Base-by-base conservation (phyloP, 768 basidiomycete species). In the Fibroporia radiculosa region DNA sequence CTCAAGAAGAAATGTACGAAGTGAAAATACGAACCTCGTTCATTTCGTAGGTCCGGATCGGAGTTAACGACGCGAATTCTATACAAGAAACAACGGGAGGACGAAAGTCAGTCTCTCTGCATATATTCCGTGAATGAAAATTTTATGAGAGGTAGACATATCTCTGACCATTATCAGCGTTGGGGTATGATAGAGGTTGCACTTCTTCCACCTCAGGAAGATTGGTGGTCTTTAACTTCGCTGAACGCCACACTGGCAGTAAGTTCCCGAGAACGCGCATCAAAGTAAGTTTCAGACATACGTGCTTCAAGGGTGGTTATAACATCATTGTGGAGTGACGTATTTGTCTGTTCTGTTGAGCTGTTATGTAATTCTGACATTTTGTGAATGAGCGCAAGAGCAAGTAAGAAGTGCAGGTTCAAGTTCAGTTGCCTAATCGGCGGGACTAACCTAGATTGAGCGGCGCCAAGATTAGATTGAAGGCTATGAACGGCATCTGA, bases 121-220 rank as follows among this genome's bases (percentile, higher is more conserved):
- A 31, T 14, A 16, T 24, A 23, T 6, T 13, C 22, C 7, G 25
- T 41, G 31, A 10, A 49, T 29, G 27, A 29, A 31, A 47, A 34
- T 24, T 50, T 36, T 23, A 25, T 8, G 38, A 35, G 23, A 37
- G 14, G 16, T 5, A n/a, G 28, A 3, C 12, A 23, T 32, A 13
- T 3, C 29, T 28, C 51, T 27, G 12, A 56, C 55, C 55, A 24
- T 53, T 54, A 18, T 54, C 44, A 19, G 39, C 23, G 18, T 18
- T 40, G 13, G 39, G 11, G 36, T 42, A 34, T 24, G 38, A 29
- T 5, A 35, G 26, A 2, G 48, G 31, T 3, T 34, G 31, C 4
- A 29, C 26, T 31, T 53, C 55, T 6, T 50, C 40, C 34, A 57
- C 46, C 19, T 56, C 60, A 20, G 60, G 60, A 12, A 61, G 50